phyloP scores from a whole-genome alignment of 2,329 filamentous ascomycete species.

The Colletotrichum limetticola region DNA sequence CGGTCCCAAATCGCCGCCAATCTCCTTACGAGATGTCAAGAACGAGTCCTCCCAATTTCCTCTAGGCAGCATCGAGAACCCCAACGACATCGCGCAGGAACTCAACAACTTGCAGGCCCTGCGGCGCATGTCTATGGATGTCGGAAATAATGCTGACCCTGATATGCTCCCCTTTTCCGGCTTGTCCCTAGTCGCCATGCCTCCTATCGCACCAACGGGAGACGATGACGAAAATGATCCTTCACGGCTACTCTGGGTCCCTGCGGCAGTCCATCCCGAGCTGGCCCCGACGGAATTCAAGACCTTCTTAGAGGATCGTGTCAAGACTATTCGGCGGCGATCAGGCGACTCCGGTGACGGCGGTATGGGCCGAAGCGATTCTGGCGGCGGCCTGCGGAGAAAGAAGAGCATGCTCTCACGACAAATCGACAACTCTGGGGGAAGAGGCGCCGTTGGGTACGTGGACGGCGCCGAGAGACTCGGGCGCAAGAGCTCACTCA shows the following conservation, averaged over 20 bases:
- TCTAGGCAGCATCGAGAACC: conserved; percentile 89
- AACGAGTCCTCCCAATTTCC: conserved; percentile 80
- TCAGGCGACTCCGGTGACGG: conserved; percentile 76
- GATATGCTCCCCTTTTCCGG: conserved; percentile 80
- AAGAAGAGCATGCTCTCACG: conserved; percentile 97
- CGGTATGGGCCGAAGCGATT: conserved; percentile 62
- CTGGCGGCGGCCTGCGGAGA: conserved; percentile 72
- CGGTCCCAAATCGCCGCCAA: conserved; percentile 60
- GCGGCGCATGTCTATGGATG: conserved; percentile 94
- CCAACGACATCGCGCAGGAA: conserved; percentile 90
- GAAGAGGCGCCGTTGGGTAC: conserved; percentile 70
- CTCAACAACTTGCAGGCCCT: conserved; percentile 92
- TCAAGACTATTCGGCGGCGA: conserved; percentile 87
- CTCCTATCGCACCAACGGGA: conserved; percentile 76
- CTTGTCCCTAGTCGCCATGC: conserved; percentile 74
- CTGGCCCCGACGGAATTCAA: conserved; percentile 96
- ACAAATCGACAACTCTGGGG: conserved; percentile 82
- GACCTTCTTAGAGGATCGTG: conserved; percentile 92
- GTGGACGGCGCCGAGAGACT: conserved; percentile 86
- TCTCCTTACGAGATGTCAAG: conserved; percentile 64
- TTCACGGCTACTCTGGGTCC: conserved; percentile 93
- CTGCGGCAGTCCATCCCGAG: conserved; percentile 92
- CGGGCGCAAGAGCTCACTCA: conserved; percentile 76
- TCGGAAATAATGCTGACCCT: conserved; percentile 76
- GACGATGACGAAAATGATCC: conserved; percentile 88